Base-by-base conservation (phyloP, 129 eudicot species). In the Centaurea solstitialis region DNA sequence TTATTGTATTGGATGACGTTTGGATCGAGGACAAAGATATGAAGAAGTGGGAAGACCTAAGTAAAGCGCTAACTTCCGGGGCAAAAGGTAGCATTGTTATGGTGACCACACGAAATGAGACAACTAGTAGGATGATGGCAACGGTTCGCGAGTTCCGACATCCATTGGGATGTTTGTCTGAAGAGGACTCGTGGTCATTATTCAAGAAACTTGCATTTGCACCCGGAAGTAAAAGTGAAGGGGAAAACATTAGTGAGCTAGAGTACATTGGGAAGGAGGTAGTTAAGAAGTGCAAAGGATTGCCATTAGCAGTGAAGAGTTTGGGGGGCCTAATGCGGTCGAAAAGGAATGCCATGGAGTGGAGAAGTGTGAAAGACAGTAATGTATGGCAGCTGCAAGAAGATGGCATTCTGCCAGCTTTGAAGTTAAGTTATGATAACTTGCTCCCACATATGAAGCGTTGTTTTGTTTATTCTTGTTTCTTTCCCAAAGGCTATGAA, bases 281-380 rank as follows among this genome's bases (percentile, higher is more conserved):
- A 9, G 85, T 76, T 40, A 80, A 76, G 1, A 85, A 85, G 75
- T 85, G 88, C 5, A 72, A 80, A 7, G 88, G 88, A 45, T 61
- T 85, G 7, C 88, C 88, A 22, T 72, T 85, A 6, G 88, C 88
- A 18, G 82, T 77, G 23, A 73, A 41, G 47, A 81, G 76, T 9
- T 68, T 83, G 21, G 87, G 80, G 15, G 70, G 87, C 71, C 45
- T 86, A 23, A 33, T 83, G 75, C 83, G 87, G 85, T 6, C 45
- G 40, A 33, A 33, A 33, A 33, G 5, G 2, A 33, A 5, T 33
- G 37, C 4, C 2, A 30, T 1, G 1, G 37, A 3, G 5, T 33
- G 37, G 70, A 57, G 9, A 61, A 59, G 33, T 13, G 70, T 30
- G 70, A 75, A 69, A 53, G 79, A 28, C 4, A 3, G 18, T 28